Percentiles rank a stretch among this genome's conserved stretches.
These are phyloP conservation scores for Fusarium sp. DNA, from an alignment of 2,329 filamentous ascomycete species.

Conservation along the genomic window DNA sequence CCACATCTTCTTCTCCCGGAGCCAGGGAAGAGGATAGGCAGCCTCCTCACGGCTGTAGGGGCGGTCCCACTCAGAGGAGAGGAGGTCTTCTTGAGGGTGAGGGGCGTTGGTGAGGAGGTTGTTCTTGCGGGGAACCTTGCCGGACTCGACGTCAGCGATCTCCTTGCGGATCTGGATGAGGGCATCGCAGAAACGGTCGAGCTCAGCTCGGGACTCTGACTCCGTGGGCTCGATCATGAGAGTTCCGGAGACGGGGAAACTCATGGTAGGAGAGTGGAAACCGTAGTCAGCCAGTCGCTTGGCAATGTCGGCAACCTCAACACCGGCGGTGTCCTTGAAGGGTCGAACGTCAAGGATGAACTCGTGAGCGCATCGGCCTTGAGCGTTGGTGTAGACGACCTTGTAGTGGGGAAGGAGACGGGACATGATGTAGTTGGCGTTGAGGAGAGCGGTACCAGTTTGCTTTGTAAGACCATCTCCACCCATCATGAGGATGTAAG, in stretches of 20 bases:
- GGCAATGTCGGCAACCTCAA: constrained; percentile 94
- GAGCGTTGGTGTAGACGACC: constrained; percentile 91
- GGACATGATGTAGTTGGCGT: constrained; percentile 96
- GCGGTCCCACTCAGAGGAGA: constrained; percentile 79
- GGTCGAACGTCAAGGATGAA: constrained; percentile 92
- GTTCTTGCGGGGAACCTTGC: constrained; percentile 75
- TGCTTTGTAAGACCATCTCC: constrained; percentile 82
- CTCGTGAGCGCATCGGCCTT: constrained; percentile 94
- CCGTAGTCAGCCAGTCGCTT: constrained; percentile 97
- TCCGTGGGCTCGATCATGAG: constrained; percentile 99
- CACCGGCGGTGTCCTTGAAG: constrained; percentile 83
- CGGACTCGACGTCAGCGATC: constrained; percentile 86
- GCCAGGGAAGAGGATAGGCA: constrained; percentile 83
- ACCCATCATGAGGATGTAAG: constrained; percentile 92
- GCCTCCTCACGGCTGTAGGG: constrained; percentile 83
- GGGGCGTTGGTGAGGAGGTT: constrained; percentile 93
- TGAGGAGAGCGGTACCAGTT: constrained; percentile 90
- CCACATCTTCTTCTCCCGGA: constrained; percentile 98
- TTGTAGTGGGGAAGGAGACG: constrained; percentile 86
- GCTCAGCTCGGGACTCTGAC: constrained; percentile 89
- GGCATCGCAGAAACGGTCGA: constrained; percentile 93
- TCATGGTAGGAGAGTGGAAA: constrained; percentile 98
- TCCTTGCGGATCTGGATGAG: constrained; percentile 87
- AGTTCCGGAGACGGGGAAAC: constrained; percentile 92
- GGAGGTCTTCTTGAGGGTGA: constrained; percentile 84